Conservation (phyloP, 2,329 filamentous ascomycete species). For the Camillea tinctor region DNA sequence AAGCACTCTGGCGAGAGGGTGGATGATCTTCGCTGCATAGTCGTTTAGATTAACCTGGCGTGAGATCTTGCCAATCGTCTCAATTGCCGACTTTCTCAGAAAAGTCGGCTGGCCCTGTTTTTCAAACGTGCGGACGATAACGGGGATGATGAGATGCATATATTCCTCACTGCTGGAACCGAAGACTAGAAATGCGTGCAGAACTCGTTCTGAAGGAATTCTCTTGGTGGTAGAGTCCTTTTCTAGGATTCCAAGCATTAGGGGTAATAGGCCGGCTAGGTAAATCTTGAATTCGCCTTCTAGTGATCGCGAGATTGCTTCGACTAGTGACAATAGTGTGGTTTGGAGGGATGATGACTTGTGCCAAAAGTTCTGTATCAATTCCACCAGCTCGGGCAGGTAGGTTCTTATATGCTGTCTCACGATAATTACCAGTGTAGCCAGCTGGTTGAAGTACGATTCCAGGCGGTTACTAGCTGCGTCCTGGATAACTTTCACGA, state of each 20-base stretch:
- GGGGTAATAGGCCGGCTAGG: conserved; percentile 79
- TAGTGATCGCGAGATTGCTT: conserved; percentile 88
- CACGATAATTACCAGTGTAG: conserved; percentile 90
- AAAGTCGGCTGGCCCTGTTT: conserved; percentile 77
- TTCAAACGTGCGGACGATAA: conserved; percentile 92
- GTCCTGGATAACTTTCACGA: conserved; percentile 82
- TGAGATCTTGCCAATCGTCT: conserved; percentile 90
- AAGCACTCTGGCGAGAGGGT: conserved; percentile 83
- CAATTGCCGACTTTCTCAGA: conserved; percentile 85
- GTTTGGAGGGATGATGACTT: conserved; percentile 76
- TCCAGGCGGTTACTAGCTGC: conserved; percentile 78
- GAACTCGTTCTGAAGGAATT: conserved; percentile 81
- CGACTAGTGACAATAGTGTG: conserved; percentile 88
- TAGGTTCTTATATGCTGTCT: conserved; percentile 94
- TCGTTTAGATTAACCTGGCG: conserved; percentile 97
- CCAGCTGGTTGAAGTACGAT: conserved; percentile 96
- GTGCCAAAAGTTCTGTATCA: conserved; percentile 89
- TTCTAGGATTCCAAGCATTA: conserved; percentile 93
- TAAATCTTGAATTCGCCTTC: conserved; percentile 99
- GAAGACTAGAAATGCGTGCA: conserved; percentile 95
- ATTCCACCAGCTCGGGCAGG: conserved; percentile 79
- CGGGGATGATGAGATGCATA: conserved; percentile 97
- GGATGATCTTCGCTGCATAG: conserved; percentile 93
- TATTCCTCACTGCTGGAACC: conserved; percentile 96
- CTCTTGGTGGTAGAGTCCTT: conserved; percentile 75